Evolutionary conservation across 2,329 filamentous ascomycete species (phyloP).

Genomic region (Pezicula rhizophila): DNA sequence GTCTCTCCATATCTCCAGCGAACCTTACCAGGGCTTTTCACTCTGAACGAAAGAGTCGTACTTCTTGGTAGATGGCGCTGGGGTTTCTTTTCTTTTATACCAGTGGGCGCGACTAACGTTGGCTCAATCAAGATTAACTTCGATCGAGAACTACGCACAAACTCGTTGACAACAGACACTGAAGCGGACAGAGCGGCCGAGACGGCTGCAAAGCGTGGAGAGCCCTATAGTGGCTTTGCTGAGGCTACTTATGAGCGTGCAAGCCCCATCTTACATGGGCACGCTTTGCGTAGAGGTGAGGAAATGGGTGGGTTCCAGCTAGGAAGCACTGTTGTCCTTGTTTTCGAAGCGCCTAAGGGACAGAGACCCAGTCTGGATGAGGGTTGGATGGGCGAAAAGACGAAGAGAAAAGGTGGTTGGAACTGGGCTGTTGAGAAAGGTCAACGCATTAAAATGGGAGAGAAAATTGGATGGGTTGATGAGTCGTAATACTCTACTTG

Average conservation of each 20-base stretch:
- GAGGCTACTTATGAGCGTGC: constrained; percentile 84
- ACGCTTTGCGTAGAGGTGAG: constrained; percentile 79
- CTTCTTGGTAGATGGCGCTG: constrained; percentile 91
- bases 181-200: constrained; percentile 82
- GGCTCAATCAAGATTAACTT: constrained; percentile 97
- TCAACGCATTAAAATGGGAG: constrained; percentile 80
- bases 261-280: constrained; percentile 71
- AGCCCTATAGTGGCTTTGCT: constrained; percentile 82
- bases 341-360: constrained; percentile 86
- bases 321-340: constrained; percentile 88
- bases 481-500: constrained; percentile 26
- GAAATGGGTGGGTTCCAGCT: constrained; percentile 98
- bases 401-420: constrained; percentile 62
- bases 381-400: constrained; percentile 48
- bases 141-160: constrained; percentile 87
- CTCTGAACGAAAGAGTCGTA: constrained; percentile 91
- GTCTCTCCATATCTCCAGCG: constrained; percentile 93
- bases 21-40: constrained; percentile 89
- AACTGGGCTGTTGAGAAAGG: constrained; percentile 83
- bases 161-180: constrained; percentile 87
- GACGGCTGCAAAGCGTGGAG: constrained; percentile 66
- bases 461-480: constrained; percentile 73
- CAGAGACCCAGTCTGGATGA: constrained; percentile 50
- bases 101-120: constrained; percentile 95
- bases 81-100: constrained; percentile 95